A percentile compares a stretch with the other conserved stretches of the same genome.
Conservation (phyloP, 1,284 basidiomycete genomes). For the Cryptococcus sp. region DNA sequence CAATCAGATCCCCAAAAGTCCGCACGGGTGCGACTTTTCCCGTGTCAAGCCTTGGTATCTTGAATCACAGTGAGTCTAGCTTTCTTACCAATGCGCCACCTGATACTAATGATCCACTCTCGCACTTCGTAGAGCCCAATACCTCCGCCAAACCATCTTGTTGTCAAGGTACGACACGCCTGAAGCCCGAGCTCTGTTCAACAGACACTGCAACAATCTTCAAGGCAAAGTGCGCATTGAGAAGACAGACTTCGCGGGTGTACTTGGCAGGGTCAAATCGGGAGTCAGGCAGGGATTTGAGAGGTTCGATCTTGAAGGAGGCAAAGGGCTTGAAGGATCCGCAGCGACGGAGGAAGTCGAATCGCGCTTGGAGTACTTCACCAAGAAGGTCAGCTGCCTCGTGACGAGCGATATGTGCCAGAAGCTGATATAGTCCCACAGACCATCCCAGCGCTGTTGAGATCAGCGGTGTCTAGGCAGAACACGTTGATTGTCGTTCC, state of each 20-base stretch:
- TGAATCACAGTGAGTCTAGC: conserved; percentile 73
- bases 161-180: conserved; percentile 89
- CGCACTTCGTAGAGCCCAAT: conserved; percentile 63
- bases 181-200: conserved; percentile 79
- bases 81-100: not conserved
- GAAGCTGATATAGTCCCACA: conserved; percentile 38
- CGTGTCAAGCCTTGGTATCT: conserved; percentile 97
- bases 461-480: conserved; percentile 86
- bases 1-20: conserved; percentile 87
- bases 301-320: conserved; percentile 46
- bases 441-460: conserved; percentile 77
- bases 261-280: conserved; percentile 66
- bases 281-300: conserved; percentile 73
- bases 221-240: conserved; percentile 77
- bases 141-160: conserved; percentile 85
- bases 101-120: conserved; percentile 4
- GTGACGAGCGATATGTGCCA: conserved; percentile 3
- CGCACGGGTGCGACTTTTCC: conserved; percentile 92
- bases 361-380: conserved; percentile 82
- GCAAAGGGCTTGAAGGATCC: conserved; percentile 30
- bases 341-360: conserved; percentile 81
- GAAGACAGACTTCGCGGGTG: conserved; percentile 62
- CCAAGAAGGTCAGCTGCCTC: conserved; percentile 66
- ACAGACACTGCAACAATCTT: conserved; percentile 72
- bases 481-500: conserved; percentile 89